phyloP scores from a whole-genome alignment of 257 asterid species.

The Solanum chilense region DNA sequence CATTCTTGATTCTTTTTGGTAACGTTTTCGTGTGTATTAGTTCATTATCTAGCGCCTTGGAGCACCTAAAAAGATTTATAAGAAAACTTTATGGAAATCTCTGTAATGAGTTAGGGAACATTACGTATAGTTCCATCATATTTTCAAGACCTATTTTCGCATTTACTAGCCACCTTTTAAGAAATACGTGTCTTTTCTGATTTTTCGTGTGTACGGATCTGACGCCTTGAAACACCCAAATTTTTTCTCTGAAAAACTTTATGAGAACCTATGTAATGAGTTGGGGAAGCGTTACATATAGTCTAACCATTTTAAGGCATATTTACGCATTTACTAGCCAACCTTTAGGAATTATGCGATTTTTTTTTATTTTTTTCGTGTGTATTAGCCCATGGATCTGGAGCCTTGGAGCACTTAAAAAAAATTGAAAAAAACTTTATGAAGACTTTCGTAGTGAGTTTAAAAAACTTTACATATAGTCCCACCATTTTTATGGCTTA shows the following conservation, averaged over 20 bases:
- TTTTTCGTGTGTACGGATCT: background rate
- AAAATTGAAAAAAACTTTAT: too few relatives aligned
- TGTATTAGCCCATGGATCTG: background rate
- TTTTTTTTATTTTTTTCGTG: too few relatives aligned
- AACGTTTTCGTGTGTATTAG: too few relatives aligned
- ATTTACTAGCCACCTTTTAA: too few relatives aligned
- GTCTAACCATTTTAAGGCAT: background rate
- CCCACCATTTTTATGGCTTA: background rate
- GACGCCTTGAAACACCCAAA: background rate
- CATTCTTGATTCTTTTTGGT: too few relatives aligned
- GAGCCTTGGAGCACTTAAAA: too few relatives aligned
- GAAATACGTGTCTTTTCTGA: too few relatives aligned
- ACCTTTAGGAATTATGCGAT: background rate
- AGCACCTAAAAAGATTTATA: too few relatives aligned
- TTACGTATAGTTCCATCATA: background rate
- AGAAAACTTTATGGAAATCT: too few relatives aligned
- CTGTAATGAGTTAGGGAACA: background rate
- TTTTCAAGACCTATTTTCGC: too few relatives aligned
- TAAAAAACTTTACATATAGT: too few relatives aligned
- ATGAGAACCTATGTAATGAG: background rate
- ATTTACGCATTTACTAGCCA: background rate
- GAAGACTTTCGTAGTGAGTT: background rate
- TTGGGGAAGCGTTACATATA: background rate
- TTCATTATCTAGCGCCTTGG: too few relatives aligned
- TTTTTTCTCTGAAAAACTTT: background rate